Conservation (phyloP, 345 rosid genomes). For the Salix udensis region DNA sequence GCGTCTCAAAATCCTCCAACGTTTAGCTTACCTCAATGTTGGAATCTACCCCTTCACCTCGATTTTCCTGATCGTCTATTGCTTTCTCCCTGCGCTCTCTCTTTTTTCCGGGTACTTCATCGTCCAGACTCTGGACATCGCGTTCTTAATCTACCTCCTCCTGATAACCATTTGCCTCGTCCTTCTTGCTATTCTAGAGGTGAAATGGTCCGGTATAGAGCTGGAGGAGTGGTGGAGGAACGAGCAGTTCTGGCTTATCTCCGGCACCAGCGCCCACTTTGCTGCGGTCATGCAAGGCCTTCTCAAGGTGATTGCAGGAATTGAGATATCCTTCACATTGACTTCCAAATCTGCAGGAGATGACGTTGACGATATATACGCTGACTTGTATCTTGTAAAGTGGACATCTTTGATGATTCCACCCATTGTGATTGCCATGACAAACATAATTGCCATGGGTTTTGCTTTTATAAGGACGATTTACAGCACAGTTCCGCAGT, state of each 20-base stretch:
- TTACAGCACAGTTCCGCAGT: slow-evolving; percentile 55
- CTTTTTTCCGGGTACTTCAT: slow-evolving; percentile 89
- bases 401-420: slow-evolving; percentile 91
- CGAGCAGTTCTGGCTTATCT: slow-evolving; percentile 91
- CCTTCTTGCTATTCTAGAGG: slow-evolving; percentile 69
- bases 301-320: slow-evolving; percentile 80
- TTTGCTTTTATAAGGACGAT: slow-evolving; percentile 69
- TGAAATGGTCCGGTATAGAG: slow-evolving; percentile 74
- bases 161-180: slow-evolving; percentile 61
- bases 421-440: slow-evolving; percentile 85
- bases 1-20: slow-evolving; percentile 73
- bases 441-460: slow-evolving; percentile 66
- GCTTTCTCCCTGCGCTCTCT: slow-evolving; percentile 93
- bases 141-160: slow-evolving; percentile 64
- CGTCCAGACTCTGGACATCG: slow-evolving; percentile 52
- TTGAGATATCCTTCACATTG: slow-evolving; percentile 88
- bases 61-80: slow-evolving; percentile 71
- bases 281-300: slow-evolving; percentile 86
- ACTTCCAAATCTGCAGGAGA: slow-evolving; percentile 75
- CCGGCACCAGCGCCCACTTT: slow-evolving; percentile 86
- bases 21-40: slow-evolving; percentile 79
- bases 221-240: slow-evolving; percentile 99
- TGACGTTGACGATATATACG: slow-evolving; percentile 67
- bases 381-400: slow-evolving; percentile 78
- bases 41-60: slow-evolving; percentile 96